Evolutionary conservation across 2,329 filamentous ascomycete genomes (phyloP).

Genomic region (Diaporthe sp.): DNA sequence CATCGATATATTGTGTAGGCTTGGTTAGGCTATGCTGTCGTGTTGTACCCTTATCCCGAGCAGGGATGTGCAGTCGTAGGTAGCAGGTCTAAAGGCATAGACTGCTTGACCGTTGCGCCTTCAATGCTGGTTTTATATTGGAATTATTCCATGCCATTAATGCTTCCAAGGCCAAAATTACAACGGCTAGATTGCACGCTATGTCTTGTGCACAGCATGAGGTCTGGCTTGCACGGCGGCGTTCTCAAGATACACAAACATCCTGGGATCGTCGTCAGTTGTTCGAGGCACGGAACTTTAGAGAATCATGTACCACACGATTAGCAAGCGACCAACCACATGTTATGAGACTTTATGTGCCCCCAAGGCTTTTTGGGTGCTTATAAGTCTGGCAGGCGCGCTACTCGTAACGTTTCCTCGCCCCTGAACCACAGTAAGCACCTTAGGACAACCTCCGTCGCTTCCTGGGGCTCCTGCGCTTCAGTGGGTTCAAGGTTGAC

Average conservation of each 20-base stretch:
- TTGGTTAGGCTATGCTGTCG: not conserved
- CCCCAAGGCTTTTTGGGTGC: not conserved
- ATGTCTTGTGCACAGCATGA: slow-evolving; percentile 16
- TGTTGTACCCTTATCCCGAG: not conserved
- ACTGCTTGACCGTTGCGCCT: not conserved
- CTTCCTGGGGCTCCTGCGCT: not conserved
- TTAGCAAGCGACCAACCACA: not conserved
- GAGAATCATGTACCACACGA: not conserved
- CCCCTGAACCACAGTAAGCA: slow-evolving; percentile 24
- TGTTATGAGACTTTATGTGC: slow-evolving; percentile 4
- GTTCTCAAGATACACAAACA: not conserved
- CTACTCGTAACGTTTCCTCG: not conserved
- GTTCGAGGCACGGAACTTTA: not conserved
- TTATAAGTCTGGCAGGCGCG: not conserved
- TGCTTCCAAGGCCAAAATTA: not conserved
- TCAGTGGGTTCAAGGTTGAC: not conserved
- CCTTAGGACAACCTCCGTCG: not conserved
- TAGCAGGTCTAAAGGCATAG: not conserved
- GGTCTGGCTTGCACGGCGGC: not conserved
- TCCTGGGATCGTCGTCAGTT: not conserved
- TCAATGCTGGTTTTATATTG: not conserved
- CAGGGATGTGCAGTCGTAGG: not conserved
- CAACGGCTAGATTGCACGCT: not conserved
- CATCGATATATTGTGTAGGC: not conserved
- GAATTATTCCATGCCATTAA: not conserved